These are phyloP conservation scores for Metschnikowia drakensbergensis DNA, from an alignment of 805 yeast genomes.

Conservation along the genomic window DNA sequence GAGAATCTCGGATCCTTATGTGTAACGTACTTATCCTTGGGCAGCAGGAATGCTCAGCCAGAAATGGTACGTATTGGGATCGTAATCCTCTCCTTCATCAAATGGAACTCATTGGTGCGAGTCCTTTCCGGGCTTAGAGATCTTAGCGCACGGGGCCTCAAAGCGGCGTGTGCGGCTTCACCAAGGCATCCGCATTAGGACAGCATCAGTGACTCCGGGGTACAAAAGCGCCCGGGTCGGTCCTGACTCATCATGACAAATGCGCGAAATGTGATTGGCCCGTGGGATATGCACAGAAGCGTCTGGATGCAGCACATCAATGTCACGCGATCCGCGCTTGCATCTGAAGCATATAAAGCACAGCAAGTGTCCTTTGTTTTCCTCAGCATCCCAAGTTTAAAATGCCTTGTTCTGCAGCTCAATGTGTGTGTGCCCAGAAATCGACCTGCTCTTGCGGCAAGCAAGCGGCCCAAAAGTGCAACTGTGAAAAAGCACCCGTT, in stretches of 20 bases:
- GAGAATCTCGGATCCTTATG: too few relatives aligned
- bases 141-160: too few relatives aligned
- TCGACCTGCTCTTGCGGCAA: constrained; percentile 65
- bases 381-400: background rate
- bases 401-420: constrained; percentile 32
- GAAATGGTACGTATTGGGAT: too few relatives aligned
- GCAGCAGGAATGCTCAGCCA: too few relatives aligned
- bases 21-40: too few relatives aligned
- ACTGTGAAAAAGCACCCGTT: constrained; percentile 47
- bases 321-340: background rate
- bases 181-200: too few relatives aligned
- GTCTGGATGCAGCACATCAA: background rate
- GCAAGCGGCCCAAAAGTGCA: constrained; percentile 55
- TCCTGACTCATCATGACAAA: constrained; percentile 11
- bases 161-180: too few relatives aligned
- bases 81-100: too few relatives aligned
- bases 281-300: background rate
- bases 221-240: too few relatives aligned
- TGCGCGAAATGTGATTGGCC: constrained; percentile 13
- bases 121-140: too few relatives aligned
- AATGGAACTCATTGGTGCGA: too few relatives aligned
- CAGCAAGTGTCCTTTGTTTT: background rate
- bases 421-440: constrained; percentile 56
- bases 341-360: constrained; percentile 2
- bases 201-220: too few relatives aligned